A percentile compares a stretch with the other conserved stretches of the same genome.
phyloP scores from a whole-genome alignment of 139 green algal species.

The Chlorella sorokiniana region DNA sequence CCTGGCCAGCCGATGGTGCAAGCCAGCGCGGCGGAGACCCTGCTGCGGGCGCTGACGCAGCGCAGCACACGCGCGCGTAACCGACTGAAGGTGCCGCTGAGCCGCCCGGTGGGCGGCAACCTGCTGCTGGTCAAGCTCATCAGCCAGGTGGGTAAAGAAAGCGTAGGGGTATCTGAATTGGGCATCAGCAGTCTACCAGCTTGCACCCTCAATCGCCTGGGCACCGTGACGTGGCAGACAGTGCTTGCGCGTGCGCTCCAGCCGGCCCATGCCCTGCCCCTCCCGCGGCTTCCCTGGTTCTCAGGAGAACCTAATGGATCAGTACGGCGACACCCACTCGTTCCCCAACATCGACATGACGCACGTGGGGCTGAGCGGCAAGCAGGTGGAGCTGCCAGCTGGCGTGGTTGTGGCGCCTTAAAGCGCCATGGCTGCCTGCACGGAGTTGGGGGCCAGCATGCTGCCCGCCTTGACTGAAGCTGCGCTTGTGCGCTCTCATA shows the following conservation, averaged over 20 bases:
- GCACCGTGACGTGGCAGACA: not conserved
- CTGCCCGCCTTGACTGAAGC: too few relatives aligned
- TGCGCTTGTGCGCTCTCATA: too few relatives aligned
- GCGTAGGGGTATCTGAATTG: too few relatives aligned
- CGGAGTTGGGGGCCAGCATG: too few relatives aligned
- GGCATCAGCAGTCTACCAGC: not conserved
- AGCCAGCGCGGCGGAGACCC: conserved; percentile 17
- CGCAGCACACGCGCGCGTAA: conserved; percentile 9
- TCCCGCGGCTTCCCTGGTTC: not conserved
- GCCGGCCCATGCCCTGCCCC: not conserved
- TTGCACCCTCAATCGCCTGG: not conserved
- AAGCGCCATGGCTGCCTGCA: too few relatives aligned
- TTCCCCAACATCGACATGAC: conserved; percentile 38
- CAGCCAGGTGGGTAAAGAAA: conserved; percentile 9
- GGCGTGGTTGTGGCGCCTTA: conserved; percentile 5
- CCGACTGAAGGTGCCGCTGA: conserved; percentile 3
- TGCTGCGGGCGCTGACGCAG: conserved; percentile 1
- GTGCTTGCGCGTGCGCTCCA: not conserved
- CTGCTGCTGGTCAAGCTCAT: conserved; percentile 37
- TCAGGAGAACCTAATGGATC: conserved; percentile 40
- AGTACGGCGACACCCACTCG: conserved; percentile 19
- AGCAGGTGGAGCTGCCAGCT: not conserved
- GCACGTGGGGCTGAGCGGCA: conserved; percentile 7
- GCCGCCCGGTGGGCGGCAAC: conserved; percentile 6
- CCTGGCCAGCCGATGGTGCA: not conserved